Evolutionary conservation across 1,139 yeast genomes (phyloP).

Genomic region (Suhomyces chickasaworum): DNA sequence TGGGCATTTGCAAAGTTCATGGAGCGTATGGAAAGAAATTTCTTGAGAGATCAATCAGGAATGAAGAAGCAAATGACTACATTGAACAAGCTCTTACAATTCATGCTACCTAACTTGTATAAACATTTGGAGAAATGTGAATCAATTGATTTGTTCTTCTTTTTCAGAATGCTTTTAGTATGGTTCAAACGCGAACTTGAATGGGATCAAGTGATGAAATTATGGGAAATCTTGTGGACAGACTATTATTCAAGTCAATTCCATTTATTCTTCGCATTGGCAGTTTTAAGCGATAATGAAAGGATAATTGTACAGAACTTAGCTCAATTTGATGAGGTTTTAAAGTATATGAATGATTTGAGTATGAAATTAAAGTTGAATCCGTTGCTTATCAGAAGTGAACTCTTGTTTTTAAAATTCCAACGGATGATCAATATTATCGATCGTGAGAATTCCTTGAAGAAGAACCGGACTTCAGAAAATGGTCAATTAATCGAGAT

Average conservation of each 20-base stretch:
- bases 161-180: slow-evolving; percentile 89
- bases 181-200: slow-evolving; percentile 94
- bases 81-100: slow-evolving; percentile 78
- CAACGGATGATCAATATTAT: slow-evolving; percentile 76
- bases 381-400: slow-evolving; percentile 77
- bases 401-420: slow-evolving; percentile 76
- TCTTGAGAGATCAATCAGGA: slow-evolving; percentile 87
- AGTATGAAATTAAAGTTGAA: slow-evolving; percentile 73
- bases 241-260: slow-evolving; percentile 84
- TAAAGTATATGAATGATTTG: slow-evolving; percentile 90
- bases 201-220: slow-evolving; percentile 72
- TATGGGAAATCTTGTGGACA: slow-evolving; percentile 95
- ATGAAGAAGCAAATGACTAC: slow-evolving; percentile 87
- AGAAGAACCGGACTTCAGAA: slow-evolving; percentile 11
- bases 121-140: slow-evolving; percentile 85
- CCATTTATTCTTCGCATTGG: slow-evolving; percentile 82
- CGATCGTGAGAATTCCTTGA: slow-evolving; percentile 54
- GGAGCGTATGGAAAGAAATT: slow-evolving; percentile 96
- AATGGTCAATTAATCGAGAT: slow-evolving; percentile 23
- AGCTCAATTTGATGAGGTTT: slow-evolving; percentile 81
- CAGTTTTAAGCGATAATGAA: slow-evolving; percentile 84
- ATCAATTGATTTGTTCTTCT: slow-evolving; percentile 86
- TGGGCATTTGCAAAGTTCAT: slow-evolving; percentile 89
- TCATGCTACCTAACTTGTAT: slow-evolving; percentile 84
- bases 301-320: slow-evolving; percentile 74